phyloP scores from a whole-genome alignment of 257 asterid genomes.

The Penstemon newberryi region DNA sequence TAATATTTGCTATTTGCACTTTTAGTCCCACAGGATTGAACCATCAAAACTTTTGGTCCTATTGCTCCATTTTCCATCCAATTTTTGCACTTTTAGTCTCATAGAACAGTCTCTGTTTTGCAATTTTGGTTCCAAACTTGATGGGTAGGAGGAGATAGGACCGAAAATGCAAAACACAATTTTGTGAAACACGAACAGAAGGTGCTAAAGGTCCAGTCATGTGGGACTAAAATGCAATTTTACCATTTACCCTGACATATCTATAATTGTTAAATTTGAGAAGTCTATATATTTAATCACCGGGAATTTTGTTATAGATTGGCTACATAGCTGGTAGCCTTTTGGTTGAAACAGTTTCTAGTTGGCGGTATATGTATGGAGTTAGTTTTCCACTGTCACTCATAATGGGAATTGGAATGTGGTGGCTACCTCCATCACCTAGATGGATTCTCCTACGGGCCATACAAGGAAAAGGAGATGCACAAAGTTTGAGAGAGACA shows the following conservation, averaged over 20 bases:
- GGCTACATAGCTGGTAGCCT: conserved; percentile 89
- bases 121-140: too few species aligned
- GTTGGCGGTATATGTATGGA: conserved; percentile 95
- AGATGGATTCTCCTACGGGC: conserved; percentile 93
- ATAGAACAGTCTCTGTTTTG: too few species aligned
- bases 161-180: too few species aligned
- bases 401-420: conserved; percentile 89
- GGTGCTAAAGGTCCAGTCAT: too few species aligned
- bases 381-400: conserved; percentile 69
- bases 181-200: too few species aligned
- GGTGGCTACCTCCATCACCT: conserved; percentile 96
- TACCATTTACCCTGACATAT: not conserved
- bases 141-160: too few species aligned
- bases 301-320: conserved; percentile 42
- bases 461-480: conserved; percentile 77
- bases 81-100: too few species aligned
- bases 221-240: too few species aligned
- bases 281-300: conserved; percentile 29
- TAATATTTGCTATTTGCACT: too few species aligned
- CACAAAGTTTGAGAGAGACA: conserved; percentile 49
- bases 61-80: too few species aligned
- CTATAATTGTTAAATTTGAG: not conserved
- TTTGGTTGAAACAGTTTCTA: conserved; percentile 63
- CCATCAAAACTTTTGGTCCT: too few species aligned
- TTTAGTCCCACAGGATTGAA: too few species aligned